These are phyloP conservation scores for Friedmanniomyces simplex DNA, from an alignment of 495 filamentous ascomycete genomes.

Conservation along the genomic window DNA sequence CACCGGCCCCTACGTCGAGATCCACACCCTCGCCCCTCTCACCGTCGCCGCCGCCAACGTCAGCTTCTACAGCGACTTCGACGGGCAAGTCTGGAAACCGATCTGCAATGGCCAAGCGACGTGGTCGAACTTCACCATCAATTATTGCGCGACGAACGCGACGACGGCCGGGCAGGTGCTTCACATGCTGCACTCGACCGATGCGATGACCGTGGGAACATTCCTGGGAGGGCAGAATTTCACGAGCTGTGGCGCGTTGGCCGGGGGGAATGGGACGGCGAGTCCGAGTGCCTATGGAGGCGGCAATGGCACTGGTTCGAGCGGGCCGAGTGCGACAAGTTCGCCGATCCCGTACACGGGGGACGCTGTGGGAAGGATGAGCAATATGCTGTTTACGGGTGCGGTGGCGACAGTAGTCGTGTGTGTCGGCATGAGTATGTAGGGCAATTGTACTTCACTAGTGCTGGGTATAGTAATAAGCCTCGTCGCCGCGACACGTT, in stretches of 20 bases:
- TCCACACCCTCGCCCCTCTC: conserved; percentile 18
- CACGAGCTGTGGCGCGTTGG: conserved; percentile 18
- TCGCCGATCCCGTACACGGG: neutral
- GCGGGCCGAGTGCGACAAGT: neutral
- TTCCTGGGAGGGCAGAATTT: conserved; percentile 24
- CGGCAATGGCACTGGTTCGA: neutral
- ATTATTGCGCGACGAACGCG: conserved; percentile 20
- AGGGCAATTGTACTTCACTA: too few relatives aligned
- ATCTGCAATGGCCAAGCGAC: conserved; percentile 19
- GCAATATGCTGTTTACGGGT: neutral
- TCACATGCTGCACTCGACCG: conserved; percentile 4
- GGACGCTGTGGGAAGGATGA: neutral
- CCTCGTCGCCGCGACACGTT: too few relatives aligned
- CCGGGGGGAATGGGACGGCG: conserved; percentile 1
- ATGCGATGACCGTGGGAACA: conserved; percentile 12
- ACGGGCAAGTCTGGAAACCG: conserved; percentile 12
- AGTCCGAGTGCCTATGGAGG: neutral
- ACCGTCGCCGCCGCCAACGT: conserved; percentile 14
- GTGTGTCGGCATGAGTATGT: too few relatives aligned
- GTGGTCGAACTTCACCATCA: conserved; percentile 20
- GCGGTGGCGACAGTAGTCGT: neutral
- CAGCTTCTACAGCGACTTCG: conserved; percentile 18
- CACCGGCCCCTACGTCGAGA: conserved; percentile 19
- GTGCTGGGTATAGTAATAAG: too few relatives aligned
- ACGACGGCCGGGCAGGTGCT: neutral